Evolutionary conservation across 2,329 filamentous ascomycete genomes (phyloP).

Genomic region (Pseudogymnoascus sp.): DNA sequence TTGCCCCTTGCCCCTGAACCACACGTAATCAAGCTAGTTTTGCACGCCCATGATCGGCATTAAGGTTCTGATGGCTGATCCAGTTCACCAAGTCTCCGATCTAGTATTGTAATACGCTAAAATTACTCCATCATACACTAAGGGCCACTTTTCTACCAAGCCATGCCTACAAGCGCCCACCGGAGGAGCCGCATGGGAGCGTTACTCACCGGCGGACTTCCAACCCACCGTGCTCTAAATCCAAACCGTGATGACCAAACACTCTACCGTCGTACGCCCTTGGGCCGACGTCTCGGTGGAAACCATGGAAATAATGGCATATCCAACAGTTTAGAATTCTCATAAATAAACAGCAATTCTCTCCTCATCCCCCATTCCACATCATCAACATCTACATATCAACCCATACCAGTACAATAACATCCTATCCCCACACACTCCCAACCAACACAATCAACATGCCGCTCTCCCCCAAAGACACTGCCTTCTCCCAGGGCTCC

Average conservation of each 20-base stretch:
- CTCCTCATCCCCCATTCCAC: neutral
- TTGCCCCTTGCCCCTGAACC: neutral
- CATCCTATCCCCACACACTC: neutral
- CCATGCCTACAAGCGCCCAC: neutral
- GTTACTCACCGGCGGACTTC: neutral
- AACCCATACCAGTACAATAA: neutral
- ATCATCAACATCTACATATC: neutral
- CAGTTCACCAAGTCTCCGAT: neutral
- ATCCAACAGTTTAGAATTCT: neutral
- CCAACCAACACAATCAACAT: neutral
- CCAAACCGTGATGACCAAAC: neutral
- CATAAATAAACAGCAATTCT: neutral
- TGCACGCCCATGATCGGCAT: neutral
- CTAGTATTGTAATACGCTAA: neutral
- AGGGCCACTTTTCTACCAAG: neutral
- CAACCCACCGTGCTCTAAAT: neutral
- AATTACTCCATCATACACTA: neutral
- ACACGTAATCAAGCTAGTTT: neutral
- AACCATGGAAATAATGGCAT: neutral
- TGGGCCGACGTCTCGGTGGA: neutral
- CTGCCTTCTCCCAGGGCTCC: constrained; percentile 23
- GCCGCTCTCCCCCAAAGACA: neutral
- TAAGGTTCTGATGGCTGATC: neutral
- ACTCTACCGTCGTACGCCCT: neutral
- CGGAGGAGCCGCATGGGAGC: neutral